phyloP scores from a whole-genome alignment of 257 asterid species.

The Ilex aquifolium region DNA sequence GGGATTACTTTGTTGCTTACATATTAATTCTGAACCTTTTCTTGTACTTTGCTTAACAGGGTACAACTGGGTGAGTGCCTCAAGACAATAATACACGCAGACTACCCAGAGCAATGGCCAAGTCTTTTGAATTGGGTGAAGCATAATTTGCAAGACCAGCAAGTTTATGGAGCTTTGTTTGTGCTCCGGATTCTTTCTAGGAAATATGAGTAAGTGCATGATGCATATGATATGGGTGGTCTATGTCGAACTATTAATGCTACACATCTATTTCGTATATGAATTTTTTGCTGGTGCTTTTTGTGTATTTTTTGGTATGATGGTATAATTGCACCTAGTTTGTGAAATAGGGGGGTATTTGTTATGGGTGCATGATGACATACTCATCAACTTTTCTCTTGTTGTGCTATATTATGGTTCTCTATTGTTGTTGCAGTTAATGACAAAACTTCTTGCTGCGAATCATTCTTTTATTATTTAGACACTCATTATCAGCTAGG shows the following conservation, averaged over 20 bases:
- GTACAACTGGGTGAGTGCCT: constrained; percentile 92
- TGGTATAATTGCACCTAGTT: neutral
- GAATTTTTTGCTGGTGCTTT: neutral
- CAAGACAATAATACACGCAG: constrained; percentile 78
- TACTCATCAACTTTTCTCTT: neutral
- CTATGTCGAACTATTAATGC: neutral
- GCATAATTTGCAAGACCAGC: constrained; percentile 78
- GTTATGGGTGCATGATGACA: neutral
- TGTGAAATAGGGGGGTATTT: neutral
- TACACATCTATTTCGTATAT: neutral
- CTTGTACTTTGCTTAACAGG: constrained; percentile 36
- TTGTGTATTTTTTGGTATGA: neutral
- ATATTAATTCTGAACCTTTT: constrained; percentile 13
- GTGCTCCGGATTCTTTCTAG: constrained; percentile 89
- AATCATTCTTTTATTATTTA: too few relatives aligned
- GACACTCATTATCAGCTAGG: too few relatives aligned
- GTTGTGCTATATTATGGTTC: neutral
- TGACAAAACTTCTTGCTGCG: too few relatives aligned
- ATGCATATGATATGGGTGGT: neutral
- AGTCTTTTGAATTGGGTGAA: constrained; percentile 85
- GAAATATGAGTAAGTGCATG: constrained; percentile 84
- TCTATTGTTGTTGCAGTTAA: neutral
- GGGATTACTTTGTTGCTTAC: too few relatives aligned
- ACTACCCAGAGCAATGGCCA: constrained; percentile 99
- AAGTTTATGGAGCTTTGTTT: constrained; percentile 86